phyloP scores from a whole-genome alignment of 805 yeast species.

The Yamadazyma tumulicola region DNA sequence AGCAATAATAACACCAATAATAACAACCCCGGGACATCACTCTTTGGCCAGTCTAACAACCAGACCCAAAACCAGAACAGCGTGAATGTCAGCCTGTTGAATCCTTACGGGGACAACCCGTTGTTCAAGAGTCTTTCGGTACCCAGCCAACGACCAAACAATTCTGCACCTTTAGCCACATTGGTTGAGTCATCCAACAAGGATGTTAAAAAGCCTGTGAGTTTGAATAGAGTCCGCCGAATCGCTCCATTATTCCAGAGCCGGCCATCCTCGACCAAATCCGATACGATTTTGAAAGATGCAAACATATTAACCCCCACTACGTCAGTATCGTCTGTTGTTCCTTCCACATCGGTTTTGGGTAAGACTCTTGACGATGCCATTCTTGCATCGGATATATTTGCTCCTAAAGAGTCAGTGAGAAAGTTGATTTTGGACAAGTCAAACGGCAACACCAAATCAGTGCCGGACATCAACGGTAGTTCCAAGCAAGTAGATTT shows the following conservation, averaged over 20 bases:
- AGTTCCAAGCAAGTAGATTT: constrained; percentile 18
- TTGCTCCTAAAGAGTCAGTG: constrained; percentile 57
- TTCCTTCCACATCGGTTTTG: constrained; percentile 10
- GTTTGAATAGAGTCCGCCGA: constrained; percentile 58
- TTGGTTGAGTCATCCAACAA: constrained; percentile 18
- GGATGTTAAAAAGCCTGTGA: constrained; percentile 51
- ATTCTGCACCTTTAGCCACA: constrained; percentile 24
- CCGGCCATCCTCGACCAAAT: neutral
- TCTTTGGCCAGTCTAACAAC: constrained; percentile 19
- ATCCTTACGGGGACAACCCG: constrained; percentile 81
- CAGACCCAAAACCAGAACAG: constrained; percentile 22
- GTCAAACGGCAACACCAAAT: constrained; percentile 13
- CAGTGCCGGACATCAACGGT: constrained; percentile 1
- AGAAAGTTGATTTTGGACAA: constrained; percentile 54
- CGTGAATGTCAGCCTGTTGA: constrained; percentile 29
- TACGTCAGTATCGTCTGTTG: neutral
- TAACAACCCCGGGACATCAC: constrained; percentile 15
- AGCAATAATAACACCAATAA: constrained; percentile 11
- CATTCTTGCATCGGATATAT: constrained; percentile 66
- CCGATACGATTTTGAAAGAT: constrained; percentile 1
- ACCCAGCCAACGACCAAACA: constrained; percentile 14
- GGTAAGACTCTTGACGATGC: constrained; percentile 56
- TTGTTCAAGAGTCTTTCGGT: constrained; percentile 50
- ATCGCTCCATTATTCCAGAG: constrained; percentile 50
- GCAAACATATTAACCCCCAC: constrained; percentile 4